Evolutionary conservation across 2,329 filamentous ascomycete genomes (phyloP), one percentile per base, ranked within the genome.

Genomic region (Colletotrichum acutatum): DNA sequence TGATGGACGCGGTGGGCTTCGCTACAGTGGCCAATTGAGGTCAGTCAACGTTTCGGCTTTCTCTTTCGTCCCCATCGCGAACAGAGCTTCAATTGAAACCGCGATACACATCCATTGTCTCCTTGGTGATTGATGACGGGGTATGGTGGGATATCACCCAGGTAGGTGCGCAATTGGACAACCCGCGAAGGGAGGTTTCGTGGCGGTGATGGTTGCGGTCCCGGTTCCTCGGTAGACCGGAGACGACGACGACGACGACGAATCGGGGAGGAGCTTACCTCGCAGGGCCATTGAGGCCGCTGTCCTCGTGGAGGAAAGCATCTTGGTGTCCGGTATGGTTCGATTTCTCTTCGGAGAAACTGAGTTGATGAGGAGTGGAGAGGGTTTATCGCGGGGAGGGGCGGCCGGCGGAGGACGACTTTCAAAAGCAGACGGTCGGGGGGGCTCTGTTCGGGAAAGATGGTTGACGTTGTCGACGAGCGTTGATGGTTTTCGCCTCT

Each of bases 1-100:
- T 81, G 78, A 94, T 84, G 72, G 90, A 86, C 68, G 87, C 86
- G 66, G 89, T 84, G 76, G 93, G 93, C 84, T 91, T 93, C 83
- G 87, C 93, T 95, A 79, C 78, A 74, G 67, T 71, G 63, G 59
- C 61, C 57, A 62, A 62, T 63, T 59, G 54, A 68, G 22, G 32
- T 58, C 32, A 73, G 76, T 79, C 80, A 80, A 77, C 71, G 77
- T 74, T 49, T 28, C 59, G 3, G 19, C 12, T 30, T 30, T 14
- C 26, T 32, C 37, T 42, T 42, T 5, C 42, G 19, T 12, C n/a
- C 24, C 28, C 24, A 64, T 61, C 54, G 19, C 37, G 52, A 19
- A 54, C 2, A 19, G 14, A n/a, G 52, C 32, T 11, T 26, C 53
- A 28, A n/a, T 56, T 49, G 57, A 28, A 7, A 11, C 22, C 12